A percentile compares a stretch with the other conserved stretches of the same genome.
phyloP scores from a whole-genome alignment of 441 rosid genomes.

The Populus tomentosa region DNA sequence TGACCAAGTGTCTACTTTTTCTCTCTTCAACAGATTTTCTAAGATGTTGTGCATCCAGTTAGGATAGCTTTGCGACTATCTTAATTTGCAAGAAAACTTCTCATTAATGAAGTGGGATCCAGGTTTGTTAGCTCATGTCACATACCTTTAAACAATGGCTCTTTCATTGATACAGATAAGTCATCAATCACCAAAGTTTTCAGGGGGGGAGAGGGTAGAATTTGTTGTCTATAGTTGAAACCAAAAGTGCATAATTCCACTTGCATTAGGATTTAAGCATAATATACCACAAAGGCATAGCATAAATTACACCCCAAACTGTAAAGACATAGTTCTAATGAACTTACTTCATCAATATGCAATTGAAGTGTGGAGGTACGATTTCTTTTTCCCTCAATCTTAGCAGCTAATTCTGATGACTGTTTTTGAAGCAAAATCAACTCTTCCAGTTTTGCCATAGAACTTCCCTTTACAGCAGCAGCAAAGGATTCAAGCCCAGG shows the following conservation, averaged over 20 bases:
- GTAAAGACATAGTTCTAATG: not conserved
- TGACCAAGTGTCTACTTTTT: not conserved
- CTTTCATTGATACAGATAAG: not conserved
- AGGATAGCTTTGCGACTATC: not conserved
- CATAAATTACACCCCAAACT: not conserved
- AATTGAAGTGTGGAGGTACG: slow-evolving; percentile 35
- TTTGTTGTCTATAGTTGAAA: not conserved
- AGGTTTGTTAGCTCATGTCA: not conserved
- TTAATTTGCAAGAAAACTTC: not conserved
- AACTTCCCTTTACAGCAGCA: slow-evolving; percentile 48
- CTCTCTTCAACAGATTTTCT: not conserved
- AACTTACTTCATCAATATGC: slow-evolving; percentile 51
- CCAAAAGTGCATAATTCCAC: not conserved
- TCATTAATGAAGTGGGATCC: not conserved
- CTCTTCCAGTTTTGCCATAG: slow-evolving; percentile 50
- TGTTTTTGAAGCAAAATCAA: slow-evolving; percentile 50
- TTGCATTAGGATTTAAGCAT: not conserved
- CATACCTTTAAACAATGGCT: slow-evolving; percentile 4
- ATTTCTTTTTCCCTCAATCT: slow-evolving; percentile 47
- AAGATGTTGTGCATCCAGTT: not conserved
- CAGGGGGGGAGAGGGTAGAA: not conserved
- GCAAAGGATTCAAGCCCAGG: slow-evolving; percentile 49
- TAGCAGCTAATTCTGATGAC: slow-evolving; percentile 46
- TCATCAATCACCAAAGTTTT: not conserved
- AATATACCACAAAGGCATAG: not conserved